Conservation (phyloP, 2,329 filamentous ascomycete genomes). For the Penicillium brasilianum region DNA sequence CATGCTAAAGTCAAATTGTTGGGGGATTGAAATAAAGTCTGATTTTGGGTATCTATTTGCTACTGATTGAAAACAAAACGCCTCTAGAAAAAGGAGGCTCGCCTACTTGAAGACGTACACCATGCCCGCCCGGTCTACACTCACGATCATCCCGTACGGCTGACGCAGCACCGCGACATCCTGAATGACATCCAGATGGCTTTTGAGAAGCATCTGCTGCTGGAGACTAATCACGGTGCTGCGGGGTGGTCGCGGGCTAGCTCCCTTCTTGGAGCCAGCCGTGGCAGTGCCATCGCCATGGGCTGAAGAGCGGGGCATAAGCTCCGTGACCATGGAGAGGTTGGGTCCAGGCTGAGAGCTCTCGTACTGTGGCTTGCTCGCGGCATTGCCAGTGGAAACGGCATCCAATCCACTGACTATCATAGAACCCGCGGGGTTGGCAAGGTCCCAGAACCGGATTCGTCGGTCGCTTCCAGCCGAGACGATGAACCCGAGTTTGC, state of each 20-base stretch:
- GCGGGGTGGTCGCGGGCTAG: conserved; percentile 61
- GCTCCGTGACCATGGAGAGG: conserved; percentile 70
- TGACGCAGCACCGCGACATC: conserved; percentile 87
- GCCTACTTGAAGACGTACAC: conserved; percentile 77
- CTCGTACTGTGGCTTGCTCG: conserved; percentile 70
- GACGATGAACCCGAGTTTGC: conserved; percentile 80
- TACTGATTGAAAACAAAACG: background rate
- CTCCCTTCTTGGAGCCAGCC: conserved; percentile 43
- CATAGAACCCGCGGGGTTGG: conserved; percentile 74
- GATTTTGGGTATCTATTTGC: conserved; percentile 2
- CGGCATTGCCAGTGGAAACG: conserved; percentile 60
- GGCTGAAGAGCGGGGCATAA: conserved; percentile 51
- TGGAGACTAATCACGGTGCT: conserved; percentile 85
- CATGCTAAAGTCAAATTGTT: background rate
- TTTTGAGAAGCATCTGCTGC: conserved; percentile 83
- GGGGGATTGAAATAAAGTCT: background rate
- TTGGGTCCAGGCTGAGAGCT: conserved; percentile 66
- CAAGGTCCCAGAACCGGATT: conserved; percentile 91
- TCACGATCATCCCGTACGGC: conserved; percentile 92
- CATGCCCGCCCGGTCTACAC: conserved; percentile 84
- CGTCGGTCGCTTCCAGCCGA: conserved; percentile 89
- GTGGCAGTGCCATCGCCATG: conserved; percentile 18
- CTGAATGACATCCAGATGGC: conserved; percentile 84
- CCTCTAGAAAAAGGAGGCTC: background rate
- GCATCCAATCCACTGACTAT: conserved; percentile 78